A percentile compares a stretch with the other conserved stretches of the same genome.
phyloP scores from a whole-genome alignment of 164 flowering plant species.

The Amborella trichopoda region DNA sequence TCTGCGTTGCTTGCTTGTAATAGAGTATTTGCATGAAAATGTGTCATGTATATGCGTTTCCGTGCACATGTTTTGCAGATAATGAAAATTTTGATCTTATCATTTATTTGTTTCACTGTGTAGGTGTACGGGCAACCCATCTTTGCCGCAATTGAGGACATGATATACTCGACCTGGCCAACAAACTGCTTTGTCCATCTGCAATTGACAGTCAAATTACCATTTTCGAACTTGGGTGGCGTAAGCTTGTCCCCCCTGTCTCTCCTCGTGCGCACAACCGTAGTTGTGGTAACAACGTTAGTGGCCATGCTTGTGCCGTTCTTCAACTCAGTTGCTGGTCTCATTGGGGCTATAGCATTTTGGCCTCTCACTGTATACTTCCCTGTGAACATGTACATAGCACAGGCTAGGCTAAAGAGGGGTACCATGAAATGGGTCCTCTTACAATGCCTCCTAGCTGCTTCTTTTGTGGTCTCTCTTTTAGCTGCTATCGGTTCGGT shows the following conservation, averaged over 20 bases:
- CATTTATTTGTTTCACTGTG: too few relatives aligned
- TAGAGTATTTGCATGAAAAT: too few relatives aligned
- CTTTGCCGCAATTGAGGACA: slow-evolving; percentile 2
- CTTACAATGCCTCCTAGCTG: slow-evolving; percentile 3
- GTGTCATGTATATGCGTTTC: too few relatives aligned
- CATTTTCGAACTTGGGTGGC: slow-evolving; percentile 3
- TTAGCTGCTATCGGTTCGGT: slow-evolving; percentile 6
- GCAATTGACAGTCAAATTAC: not conserved
- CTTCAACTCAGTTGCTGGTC: slow-evolving; percentile 6
- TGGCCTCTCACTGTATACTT: slow-evolving; percentile 8
- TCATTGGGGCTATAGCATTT: slow-evolving; percentile 4
- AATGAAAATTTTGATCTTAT: too few relatives aligned
- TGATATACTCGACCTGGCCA: slow-evolving; percentile 2
- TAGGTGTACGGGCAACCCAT: slow-evolving; percentile 5
- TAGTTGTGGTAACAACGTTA: slow-evolving; percentile 7
- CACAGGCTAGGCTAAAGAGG: slow-evolving; percentile 1
- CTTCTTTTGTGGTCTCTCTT: slow-evolving; percentile 11
- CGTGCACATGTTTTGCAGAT: too few relatives aligned
- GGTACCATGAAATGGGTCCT: slow-evolving; percentile 4
- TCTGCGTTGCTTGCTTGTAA: too few relatives aligned
- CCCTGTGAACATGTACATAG: slow-evolving; percentile 6
- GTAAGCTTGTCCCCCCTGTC: too few relatives aligned
- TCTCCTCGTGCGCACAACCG: slow-evolving; percentile 5
- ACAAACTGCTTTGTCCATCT: too few relatives aligned
- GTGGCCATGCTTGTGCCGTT: slow-evolving; percentile 11